Evolutionary conservation across 345 rosid species (phyloP), one percentile per base, ranked within the genome.

Genomic region (Salix dunnii): DNA sequence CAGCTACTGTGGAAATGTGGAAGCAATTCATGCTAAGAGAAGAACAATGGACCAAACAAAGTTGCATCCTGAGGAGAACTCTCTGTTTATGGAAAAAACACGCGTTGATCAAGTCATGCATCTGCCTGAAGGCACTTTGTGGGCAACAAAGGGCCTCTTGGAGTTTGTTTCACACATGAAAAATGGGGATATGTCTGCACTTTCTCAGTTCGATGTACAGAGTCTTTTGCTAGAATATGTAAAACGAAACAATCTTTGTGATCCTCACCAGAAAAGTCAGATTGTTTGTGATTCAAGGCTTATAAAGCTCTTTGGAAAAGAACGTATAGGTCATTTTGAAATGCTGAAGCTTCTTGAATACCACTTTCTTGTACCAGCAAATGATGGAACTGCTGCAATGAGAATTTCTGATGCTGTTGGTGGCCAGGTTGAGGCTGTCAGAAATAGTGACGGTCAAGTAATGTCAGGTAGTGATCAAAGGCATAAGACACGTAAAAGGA

Each of bases 111-210:
- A 78, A 76, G 84, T 74, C 75, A 79, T 48, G 43, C 73, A 60
- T 81, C 76, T 74, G 72, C 82, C 80, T 60, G 81, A 79, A 78
- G 82, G 80, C 76, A 71, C 82, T 63, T 77, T 72, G 79, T 96
- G 99, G 98, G 99, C 96, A 40, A 90, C 99, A 62, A 87, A 87
- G 85, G 94, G 86, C 81, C 97, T 94, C 76, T 82, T 91, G 74
- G 98, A 92, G 84, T 87, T 94, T 83, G 91, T 94, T 78, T 81
- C 91, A 28, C 84, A 84, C 76, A 83, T 94, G 97, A 91, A 63
- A 85, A 82, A 88, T 84, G 99, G 99, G 13, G 92, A 93, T 77
- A 77, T 81, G 60, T 81, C 98, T 42, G 51, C 77, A 73, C 76
- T 93, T 40, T 83, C 94, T 73, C 88, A 77, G 79, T 85, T 81